Conservation (phyloP, 768 basidiomycete species). For the Boletus reticulatus region DNA sequence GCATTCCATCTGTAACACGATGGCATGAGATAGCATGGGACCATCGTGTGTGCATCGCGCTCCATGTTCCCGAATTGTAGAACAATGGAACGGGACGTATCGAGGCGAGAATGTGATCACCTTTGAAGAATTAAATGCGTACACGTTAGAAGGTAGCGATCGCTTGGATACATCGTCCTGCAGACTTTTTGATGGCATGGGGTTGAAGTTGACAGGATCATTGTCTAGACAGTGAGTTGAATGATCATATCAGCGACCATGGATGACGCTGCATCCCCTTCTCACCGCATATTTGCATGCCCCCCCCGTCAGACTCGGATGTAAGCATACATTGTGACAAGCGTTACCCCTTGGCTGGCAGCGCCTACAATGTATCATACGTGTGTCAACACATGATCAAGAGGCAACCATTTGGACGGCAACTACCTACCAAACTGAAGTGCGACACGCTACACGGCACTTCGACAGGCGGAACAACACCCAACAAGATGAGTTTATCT, state of each 20-base stretch:
- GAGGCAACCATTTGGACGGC: not conserved
- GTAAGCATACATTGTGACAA: not conserved
- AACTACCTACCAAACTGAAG: not conserved
- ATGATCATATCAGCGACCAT: conserved; percentile 19
- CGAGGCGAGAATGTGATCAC: not conserved
- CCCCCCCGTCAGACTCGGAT: not conserved
- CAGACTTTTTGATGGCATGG: not conserved
- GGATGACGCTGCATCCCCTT: conserved; percentile 8
- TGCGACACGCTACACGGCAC: too few species aligned
- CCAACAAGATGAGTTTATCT: too few species aligned
- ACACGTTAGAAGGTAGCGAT: not conserved
- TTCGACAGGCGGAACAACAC: too few species aligned
- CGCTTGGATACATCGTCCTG: not conserved
- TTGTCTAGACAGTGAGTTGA: not conserved
- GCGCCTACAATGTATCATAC: conserved; percentile 7
- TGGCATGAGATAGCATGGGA: not conserved
- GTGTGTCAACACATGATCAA: not conserved
- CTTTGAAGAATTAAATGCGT: not conserved
- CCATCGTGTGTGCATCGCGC: not conserved
- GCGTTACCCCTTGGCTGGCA: conserved; percentile 2
- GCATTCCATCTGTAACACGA: too few species aligned
- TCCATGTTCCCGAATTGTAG: too few species aligned
- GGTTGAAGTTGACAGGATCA: not conserved
- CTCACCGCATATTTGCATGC: not conserved
- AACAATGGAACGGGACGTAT: not conserved